Conservation (phyloP, 768 basidiomycete genomes). For the Tulasnella sp. region DNA sequence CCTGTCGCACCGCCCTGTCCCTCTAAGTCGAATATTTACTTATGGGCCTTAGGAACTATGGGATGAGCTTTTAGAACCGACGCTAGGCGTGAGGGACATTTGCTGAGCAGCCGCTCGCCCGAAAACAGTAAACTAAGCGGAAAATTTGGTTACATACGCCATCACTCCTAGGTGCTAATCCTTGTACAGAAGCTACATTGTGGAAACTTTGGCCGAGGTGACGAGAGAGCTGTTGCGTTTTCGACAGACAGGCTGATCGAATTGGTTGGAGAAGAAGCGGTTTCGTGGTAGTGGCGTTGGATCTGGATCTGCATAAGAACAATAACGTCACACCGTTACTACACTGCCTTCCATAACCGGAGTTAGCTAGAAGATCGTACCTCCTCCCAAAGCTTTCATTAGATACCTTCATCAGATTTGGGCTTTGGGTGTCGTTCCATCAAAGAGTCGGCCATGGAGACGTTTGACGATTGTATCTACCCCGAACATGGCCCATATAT, state of each 20-base stretch:
- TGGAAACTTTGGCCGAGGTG: background rate
- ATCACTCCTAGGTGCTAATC: background rate
- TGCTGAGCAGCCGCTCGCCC: background rate
- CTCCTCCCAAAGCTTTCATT: too few relatives aligned
- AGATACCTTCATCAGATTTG: background rate
- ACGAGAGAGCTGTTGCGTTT: background rate
- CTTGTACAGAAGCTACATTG: conserved; percentile 15
- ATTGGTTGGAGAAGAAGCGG: background rate
- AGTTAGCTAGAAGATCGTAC: too few relatives aligned
- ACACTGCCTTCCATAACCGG: too few relatives aligned
- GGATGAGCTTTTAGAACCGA: background rate
- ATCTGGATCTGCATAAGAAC: background rate
- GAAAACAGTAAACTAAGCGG: conserved; percentile 15
- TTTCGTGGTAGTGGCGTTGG: background rate
- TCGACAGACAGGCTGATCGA: conserved; percentile 4
- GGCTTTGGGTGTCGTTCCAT: too few relatives aligned
- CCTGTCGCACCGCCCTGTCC: background rate
- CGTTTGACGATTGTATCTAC: too few relatives aligned
- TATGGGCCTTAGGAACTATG: conserved; percentile 8
- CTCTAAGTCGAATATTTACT: background rate
- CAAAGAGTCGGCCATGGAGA: too few relatives aligned
- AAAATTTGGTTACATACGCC: too few relatives aligned
- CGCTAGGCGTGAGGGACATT: background rate
- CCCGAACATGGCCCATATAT: too few relatives aligned
- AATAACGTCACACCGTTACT: background rate